phyloP scores from a whole-genome alignment of 441 rosid species.

The Theobroma grandiflorum region DNA sequence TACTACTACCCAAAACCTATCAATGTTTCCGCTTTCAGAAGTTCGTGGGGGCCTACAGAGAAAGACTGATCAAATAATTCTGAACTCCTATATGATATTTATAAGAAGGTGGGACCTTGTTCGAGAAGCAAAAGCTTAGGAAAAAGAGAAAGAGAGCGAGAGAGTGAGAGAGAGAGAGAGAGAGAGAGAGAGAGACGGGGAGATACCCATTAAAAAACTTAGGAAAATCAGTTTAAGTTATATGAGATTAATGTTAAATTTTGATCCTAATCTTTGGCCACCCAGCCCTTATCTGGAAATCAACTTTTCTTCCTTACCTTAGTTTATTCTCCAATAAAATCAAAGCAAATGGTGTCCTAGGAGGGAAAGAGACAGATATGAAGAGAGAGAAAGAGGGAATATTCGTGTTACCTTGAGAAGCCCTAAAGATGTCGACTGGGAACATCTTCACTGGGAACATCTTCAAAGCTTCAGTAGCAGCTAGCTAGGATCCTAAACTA shows the following conservation, averaged over 20 bases:
- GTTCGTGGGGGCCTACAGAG: background rate
- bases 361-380: background rate
- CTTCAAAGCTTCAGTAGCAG: slow-evolving; percentile 1
- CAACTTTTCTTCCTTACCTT: background rate
- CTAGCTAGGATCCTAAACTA: background rate
- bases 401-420: slow-evolving; percentile 16
- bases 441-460: slow-evolving; percentile 9
- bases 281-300: background rate
- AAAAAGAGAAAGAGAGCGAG: background rate
- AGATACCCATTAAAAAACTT: background rate
- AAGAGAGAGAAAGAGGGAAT: background rate
- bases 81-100: too few species aligned
- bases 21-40: background rate
- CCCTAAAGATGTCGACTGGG: background rate
- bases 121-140: background rate
- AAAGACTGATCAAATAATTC: background rate
- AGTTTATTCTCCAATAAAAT: background rate
- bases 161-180: too few species aligned
- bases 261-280: background rate
- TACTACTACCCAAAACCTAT: background rate
- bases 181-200: too few species aligned
- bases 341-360: background rate
- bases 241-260: background rate
- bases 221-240: background rate
- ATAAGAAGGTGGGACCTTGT: background rate